Percentiles rank a stretch among this genome's conserved stretches.
These are phyloP conservation scores for Cercospora citrullina DNA, from an alignment of 2,329 filamentous ascomycete genomes.

Conservation along the genomic window DNA sequence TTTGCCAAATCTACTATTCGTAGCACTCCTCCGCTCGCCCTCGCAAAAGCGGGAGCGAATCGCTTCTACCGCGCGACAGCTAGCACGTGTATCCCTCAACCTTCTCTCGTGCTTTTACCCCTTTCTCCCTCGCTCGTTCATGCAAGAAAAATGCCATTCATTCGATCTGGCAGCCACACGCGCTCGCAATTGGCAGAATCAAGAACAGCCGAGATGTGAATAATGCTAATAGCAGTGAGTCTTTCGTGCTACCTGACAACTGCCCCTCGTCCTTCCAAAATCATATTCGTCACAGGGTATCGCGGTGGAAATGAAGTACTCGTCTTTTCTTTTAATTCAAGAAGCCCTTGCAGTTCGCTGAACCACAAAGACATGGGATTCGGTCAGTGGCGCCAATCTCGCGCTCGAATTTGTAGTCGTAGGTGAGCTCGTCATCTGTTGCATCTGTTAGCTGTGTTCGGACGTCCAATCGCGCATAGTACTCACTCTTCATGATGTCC, in stretches of 20 bases:
- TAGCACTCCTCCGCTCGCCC: neutral
- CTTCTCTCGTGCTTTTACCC: neutral
- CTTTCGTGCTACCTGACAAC: neutral
- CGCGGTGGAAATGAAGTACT: neutral
- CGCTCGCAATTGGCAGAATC: neutral
- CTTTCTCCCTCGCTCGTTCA: neutral
- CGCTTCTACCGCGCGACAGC: neutral
- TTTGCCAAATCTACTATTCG: neutral
- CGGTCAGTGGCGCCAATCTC: slow-evolving; percentile 93
- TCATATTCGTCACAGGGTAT: slow-evolving; percentile 3
- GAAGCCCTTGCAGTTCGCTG: slow-evolving; percentile 95
- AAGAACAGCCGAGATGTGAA: neutral
- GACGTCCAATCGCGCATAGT: neutral
- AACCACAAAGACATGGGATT: slow-evolving; percentile 95
- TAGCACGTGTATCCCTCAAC: too few relatives aligned
- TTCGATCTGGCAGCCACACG: neutral
- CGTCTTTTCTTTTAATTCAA: slow-evolving; percentile 69
- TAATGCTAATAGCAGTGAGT: neutral
- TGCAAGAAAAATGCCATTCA: neutral
- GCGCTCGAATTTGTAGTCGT: slow-evolving; percentile 99
- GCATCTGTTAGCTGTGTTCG: slow-evolving; percentile 14
- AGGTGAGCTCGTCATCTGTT: slow-evolving; percentile 95
- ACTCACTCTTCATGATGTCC: slow-evolving; percentile 91
- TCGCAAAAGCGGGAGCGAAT: neutral
- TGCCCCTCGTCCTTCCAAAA: neutral